Conservation (phyloP, 345 rosid species). For the Bruguiera parviflora region DNA sequence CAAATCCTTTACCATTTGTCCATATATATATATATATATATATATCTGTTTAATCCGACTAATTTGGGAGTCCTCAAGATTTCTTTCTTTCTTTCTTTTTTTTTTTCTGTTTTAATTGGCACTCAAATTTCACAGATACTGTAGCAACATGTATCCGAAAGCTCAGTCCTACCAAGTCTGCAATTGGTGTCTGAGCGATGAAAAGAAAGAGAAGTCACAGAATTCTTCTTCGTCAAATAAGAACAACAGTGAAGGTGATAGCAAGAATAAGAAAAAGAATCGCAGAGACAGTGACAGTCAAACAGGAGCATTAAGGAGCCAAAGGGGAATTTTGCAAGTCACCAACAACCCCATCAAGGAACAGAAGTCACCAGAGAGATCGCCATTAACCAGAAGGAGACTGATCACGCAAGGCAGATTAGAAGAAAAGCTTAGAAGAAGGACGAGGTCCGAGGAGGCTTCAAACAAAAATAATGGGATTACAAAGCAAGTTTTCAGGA, state of each 20-base stretch:
- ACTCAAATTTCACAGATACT: conserved; percentile 40
- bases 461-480: conserved; percentile 13
- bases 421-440: conserved; percentile 47
- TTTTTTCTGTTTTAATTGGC: neutral
- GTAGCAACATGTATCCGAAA: conserved; percentile 65
- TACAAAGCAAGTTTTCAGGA: conserved; percentile 37
- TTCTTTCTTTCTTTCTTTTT: neutral
- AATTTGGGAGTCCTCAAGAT: neutral
- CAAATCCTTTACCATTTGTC: neutral
- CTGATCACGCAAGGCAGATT: conserved; percentile 37
- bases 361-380: conserved; percentile 29
- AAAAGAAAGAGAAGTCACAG: conserved; percentile 38
- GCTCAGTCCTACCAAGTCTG: conserved; percentile 49
- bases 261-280: conserved; percentile 8
- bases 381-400: conserved; percentile 36
- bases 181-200: conserved; percentile 59
- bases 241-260: conserved; percentile 28
- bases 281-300: neutral
- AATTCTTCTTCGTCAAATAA: conserved; percentile 35
- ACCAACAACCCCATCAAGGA: conserved; percentile 32
- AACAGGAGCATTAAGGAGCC: conserved; percentile 6
- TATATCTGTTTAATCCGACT: neutral
- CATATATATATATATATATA: neutral
- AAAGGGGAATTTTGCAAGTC: conserved; percentile 17
- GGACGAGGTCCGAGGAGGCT: conserved; percentile 44